Base-by-base conservation (phyloP, 257 asterid genomes). In the Jaltomata sinuosa region DNA sequence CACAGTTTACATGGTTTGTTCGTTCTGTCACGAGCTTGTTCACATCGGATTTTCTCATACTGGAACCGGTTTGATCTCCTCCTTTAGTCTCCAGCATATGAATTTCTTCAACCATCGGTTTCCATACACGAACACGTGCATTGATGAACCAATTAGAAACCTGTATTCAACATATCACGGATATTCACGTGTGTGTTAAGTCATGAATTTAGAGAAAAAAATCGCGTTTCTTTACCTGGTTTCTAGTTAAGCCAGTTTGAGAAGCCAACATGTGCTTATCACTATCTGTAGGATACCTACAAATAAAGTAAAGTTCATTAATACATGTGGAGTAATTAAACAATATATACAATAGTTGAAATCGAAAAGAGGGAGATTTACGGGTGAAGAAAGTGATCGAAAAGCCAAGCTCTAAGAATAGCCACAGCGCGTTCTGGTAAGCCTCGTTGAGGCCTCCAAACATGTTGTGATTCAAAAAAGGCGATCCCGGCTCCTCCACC, bases 321-420 rank as follows among this genome's bases (percentile, higher is more conserved):
- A 27, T 2, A 42, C 6, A 14, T 74, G 21, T 74, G 21, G n/a
- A 74, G 40, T 1, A 32, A 32, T 10, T 3, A 18, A 16, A 18
- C 77, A 19, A 34, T 5, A 32, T 7, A 4, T 16, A 18, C 34
- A 62, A 21, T 0, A 5, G 21, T 27, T 18, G 3, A 10, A 34
- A 32, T 2, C 15, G 11, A 36, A 27, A 5, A 16, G 32, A 5
- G 52, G 15, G 12, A 31, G 21, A 53, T 91, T 87, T 87, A 94
- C 98, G 98, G 98, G 85, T 95, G 98, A 80, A 95, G 98, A 82
- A 95, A 95, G 82, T 95, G 98, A 54, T 95, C 98, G 22, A 95
- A 95, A 5, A 95, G 93, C 97, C 98, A 95, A 19, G 98, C 98
- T 29, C 98, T 89, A 54, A 95, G 91, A 88, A 95, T 74, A 3